Base-by-base conservation (phyloP, 1,284 basidiomycete genomes). In the Trichosporon coremiiforme region DNA sequence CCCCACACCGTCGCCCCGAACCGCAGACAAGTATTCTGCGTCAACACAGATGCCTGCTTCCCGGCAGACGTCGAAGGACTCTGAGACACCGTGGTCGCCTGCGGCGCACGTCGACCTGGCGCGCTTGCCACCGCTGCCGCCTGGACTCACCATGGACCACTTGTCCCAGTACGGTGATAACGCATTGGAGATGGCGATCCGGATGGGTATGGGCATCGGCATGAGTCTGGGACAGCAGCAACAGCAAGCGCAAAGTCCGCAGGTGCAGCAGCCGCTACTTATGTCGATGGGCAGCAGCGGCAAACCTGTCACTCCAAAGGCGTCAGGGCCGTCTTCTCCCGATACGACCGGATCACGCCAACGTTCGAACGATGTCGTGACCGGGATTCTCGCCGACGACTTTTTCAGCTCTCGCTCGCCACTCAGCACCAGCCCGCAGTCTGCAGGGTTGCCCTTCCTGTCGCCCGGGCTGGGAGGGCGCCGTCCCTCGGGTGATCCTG, bases 131-230 rank as follows among this genome's bases (percentile, higher is more conserved):
- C 81, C 80, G 6, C 66, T 84, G 15, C 84, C 82, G 4, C 74
- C 81, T 6, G 83, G 82, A 3, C 70, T 84, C 13, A 77, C 81
- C 2, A 55, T 84, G n/a, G 76, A 75, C 17, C 79, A 82, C 47
- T 71, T 84, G 22, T 75, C 80, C 0, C 79, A 83, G 67, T 79
- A 78, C 64, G 82, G 81, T 8, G 75, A 75, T 47, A 79, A 78
- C 2, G 80, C 81, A 0, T 68, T 85, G n/a, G 82, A 84, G 55
- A 80, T 84, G 80, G 84, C 84, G 8, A 83, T 85, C 41, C 72
- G 84, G n/a, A 79, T 84, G 75, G 84, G 84, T 0, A 84, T 84
- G 81, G 79, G 80, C 4, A 80, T 85, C 25, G 84, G 82, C 3
- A 82, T 84, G 80, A 77, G 75, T 9, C 38, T 80, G 36, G 76